phyloP scores from a whole-genome alignment of 768 basidiomycete genomes.

The Boletus pseudopeckii region DNA sequence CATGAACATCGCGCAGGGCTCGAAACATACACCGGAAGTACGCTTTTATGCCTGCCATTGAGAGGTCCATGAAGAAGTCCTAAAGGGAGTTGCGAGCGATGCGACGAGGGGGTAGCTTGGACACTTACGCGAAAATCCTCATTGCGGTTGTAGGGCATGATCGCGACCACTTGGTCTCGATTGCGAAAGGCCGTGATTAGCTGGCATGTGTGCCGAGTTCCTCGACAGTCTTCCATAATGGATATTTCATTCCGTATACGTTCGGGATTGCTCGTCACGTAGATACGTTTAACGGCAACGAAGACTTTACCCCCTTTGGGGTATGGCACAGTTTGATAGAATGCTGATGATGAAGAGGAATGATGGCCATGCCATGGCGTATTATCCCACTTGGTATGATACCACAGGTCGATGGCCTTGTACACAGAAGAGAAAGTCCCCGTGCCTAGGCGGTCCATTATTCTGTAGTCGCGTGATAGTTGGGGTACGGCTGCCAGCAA shows the following conservation, averaged over 20 bases:
- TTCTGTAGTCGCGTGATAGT: conserved; percentile 64
- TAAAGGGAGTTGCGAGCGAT: conserved; percentile 26
- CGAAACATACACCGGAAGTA: conserved; percentile 93
- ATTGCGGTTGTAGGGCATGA: conserved; percentile 91
- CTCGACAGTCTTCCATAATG: conserved; percentile 83
- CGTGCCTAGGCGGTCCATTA: conserved; percentile 91
- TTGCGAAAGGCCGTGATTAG: conserved; percentile 92
- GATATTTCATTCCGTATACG: conserved; percentile 90
- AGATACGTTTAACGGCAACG: conserved; percentile 95
- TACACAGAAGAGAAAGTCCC: conserved; percentile 99
- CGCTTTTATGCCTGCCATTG: conserved; percentile 72
- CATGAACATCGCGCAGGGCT: conserved; percentile 84
- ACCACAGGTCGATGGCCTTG: conserved; percentile 82
- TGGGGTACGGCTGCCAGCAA: conserved; percentile 64
- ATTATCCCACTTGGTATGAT: conserved; percentile 77
- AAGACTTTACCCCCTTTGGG: conserved; percentile 54
- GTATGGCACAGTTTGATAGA: conserved; percentile 53
- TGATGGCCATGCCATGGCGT: conserved; percentile 67
- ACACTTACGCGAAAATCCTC: conserved; percentile 89
- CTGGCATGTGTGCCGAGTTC: conserved; percentile 85
- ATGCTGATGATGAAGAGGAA: conserved; percentile 57
- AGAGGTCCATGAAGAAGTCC: conserved; percentile 76
- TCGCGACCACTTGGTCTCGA: conserved; percentile 86
- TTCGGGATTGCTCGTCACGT: conserved; percentile 92
- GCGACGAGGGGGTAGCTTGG: not conserved